phyloP scores from a whole-genome alignment of 2,329 filamentous ascomycete species.

The Capronia epimyces region DNA sequence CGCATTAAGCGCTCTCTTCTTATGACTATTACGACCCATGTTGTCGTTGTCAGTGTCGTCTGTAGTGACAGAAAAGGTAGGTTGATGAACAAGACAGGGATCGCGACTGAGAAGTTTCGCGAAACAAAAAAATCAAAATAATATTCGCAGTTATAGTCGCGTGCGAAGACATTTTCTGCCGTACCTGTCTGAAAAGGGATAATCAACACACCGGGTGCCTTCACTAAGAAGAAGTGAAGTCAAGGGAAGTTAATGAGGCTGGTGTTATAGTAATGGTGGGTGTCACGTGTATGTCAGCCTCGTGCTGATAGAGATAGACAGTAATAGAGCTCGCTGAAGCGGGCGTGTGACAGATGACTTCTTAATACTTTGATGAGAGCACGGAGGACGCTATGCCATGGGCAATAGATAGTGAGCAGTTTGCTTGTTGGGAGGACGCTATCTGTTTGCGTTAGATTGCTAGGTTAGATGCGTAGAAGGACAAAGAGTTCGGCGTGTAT shows the following conservation, averaged over 20 bases:
- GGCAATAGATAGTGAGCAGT: background rate
- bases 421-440: background rate
- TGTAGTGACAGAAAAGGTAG: background rate
- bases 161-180: no score
- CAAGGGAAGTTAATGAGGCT: background rate
- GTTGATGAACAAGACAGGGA: background rate
- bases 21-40: slow-evolving; percentile 3
- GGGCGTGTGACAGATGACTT: background rate
- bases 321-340: background rate
- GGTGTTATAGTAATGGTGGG: background rate
- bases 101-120: no score
- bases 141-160: no score
- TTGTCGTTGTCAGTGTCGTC: background rate
- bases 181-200: background rate
- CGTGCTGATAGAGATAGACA: background rate
- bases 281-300: slow-evolving; percentile 3
- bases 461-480: background rate
- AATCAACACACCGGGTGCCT: background rate
- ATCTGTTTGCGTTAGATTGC: background rate
- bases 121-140: no score
- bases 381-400: background rate
- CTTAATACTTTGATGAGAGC: background rate
- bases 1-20: slow-evolving; percentile 4
- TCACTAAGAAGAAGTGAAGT: background rate
- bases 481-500: background rate